Evolutionary conservation across 1,139 yeast species (phyloP), one percentile per base, ranked within the genome.

Genomic region (Debaryomycetaceae sp.): DNA sequence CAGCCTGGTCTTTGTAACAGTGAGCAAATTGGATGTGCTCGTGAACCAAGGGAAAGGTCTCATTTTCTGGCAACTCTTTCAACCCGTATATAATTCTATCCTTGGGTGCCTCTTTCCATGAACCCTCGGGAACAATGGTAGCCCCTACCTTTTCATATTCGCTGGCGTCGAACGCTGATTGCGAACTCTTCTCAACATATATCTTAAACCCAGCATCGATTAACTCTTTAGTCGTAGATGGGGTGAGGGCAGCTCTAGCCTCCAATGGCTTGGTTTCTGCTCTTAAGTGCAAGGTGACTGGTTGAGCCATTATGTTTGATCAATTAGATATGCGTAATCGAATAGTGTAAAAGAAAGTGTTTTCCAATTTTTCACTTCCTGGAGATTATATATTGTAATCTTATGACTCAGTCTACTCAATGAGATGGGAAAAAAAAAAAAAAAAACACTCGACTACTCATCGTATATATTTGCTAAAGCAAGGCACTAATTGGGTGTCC

Each of bases 1-100:
- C 99, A 50, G 74, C 96, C 72, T 93, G 99, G 68, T 91, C 81
- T 75, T 93, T 95, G 74, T 91, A 95, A 72, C 99, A 95, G 69
- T 93, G 99, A 42, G 99, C 99, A 72, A 93, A 93, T 70, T 91
- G 98, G 52, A 93, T 88, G 68, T 95, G 99, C 66, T 91, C 96
- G 65, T 95, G 98, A 43, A 86, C 79, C 52, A 93, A 78, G 34
- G 99, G 99, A 80, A 91, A 93, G 34, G 83, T 75, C 57, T 91
- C 97, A 45, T 72, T 70, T 69, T 91, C 98, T 35, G 97, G 97
- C 63, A 93, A 78, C 68, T 93, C 99, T 72, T 93, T 93, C 69
- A 95, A 81, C 1, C 99, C 99, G 57, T 87, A 76, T 54, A 95
- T 87, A 49, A 91, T 81, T 63, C 97, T 80, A 55, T 91, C 96